Evolutionary conservation across 2,329 filamentous ascomycete species (phyloP), one percentile per base, ranked within the genome.

Genomic region (Microdochium trichocladiopsis): DNA sequence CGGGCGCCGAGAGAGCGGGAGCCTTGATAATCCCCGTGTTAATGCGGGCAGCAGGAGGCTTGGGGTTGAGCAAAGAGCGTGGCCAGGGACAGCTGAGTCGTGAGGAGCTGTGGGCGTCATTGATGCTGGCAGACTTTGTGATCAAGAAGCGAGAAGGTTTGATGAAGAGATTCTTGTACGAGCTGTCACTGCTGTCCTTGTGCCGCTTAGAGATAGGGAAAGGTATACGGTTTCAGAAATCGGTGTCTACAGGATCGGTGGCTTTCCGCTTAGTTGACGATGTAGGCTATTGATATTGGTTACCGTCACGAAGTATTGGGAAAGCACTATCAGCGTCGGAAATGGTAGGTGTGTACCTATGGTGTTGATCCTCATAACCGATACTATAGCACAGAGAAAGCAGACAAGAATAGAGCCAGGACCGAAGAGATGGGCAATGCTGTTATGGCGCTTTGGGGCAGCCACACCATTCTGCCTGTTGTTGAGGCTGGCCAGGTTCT

Each of bases 401-500:
- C n/a, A n/a, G n/a, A n/a, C 6, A 18, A 45, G 4, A 22, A 12
- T 10, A 12, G 6, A 18, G 18, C 10, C 22, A 8, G 41, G 41
- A 21, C 22, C 6, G 41, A 18, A 21, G 12, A 16, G 22, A 18
- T 4, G 6, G 6, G 16, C 14, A 16, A 45, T 45, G 36, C n/a
- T 21, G 12, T 2, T 45, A 16, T 41, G 41, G 41, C 41, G 16
- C 6, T 5, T 9, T 22, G 12, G 21, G 3, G 41, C 41, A 45
- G 52, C 74, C 79, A 60, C 78, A 86, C 83, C 79, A 75, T 86
- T 86, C 65, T 92, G 88, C 68, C 84, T 78, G 69, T 92, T 92
- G 76, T 91, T 93, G 50, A 86, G 71, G 70, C 83, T 90, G 24
- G 84, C 85, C 61, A 93, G 74, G 57, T 76, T 82, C 68, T 90